A percentile compares a stretch with the other conserved stretches of the same genome.
These are phyloP conservation scores for Berkeleyomyces basicola DNA, from an alignment of 2,329 filamentous ascomycete species.

Conservation along the genomic window DNA sequence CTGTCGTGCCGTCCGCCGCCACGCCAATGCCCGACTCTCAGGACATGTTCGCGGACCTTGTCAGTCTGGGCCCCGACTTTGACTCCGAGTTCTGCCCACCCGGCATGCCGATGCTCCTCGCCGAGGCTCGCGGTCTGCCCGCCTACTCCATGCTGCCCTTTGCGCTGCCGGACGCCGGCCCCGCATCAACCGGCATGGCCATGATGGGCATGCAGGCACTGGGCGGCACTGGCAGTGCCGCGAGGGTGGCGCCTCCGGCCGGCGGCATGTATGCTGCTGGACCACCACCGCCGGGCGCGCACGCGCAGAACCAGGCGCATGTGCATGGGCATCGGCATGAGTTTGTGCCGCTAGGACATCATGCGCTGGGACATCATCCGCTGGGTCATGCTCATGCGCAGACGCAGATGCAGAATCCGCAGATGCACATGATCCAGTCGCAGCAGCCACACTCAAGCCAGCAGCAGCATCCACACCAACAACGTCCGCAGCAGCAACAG, in stretches of 20 bases:
- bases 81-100: slow-evolving; percentile 14
- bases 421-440: not conserved
- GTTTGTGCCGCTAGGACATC: not conserved
- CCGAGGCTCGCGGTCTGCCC: slow-evolving; percentile 15
- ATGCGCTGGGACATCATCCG: not conserved
- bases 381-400: not conserved
- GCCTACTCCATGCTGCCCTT: slow-evolving; percentile 8
- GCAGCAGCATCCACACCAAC: not conserved
- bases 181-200: not conserved
- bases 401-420: not conserved
- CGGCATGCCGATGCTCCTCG: slow-evolving; percentile 14
- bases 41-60: not conserved
- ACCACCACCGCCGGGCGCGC: not conserved
- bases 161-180: not conserved
- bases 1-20: not conserved
- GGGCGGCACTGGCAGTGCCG: not conserved
- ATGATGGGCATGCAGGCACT: not conserved
- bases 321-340: not conserved
- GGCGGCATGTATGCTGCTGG: not conserved
- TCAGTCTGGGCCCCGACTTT: slow-evolving; percentile 5
- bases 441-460: not conserved
- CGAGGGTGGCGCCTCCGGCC: not conserved
- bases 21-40: not conserved
- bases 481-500: not conserved
- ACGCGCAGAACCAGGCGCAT: not conserved